Percentiles rank a stretch among this genome's conserved stretches.
Evolutionary conservation across 768 basidiomycete genomes (phyloP).

Genomic region (Crepidotus variabilis): DNA sequence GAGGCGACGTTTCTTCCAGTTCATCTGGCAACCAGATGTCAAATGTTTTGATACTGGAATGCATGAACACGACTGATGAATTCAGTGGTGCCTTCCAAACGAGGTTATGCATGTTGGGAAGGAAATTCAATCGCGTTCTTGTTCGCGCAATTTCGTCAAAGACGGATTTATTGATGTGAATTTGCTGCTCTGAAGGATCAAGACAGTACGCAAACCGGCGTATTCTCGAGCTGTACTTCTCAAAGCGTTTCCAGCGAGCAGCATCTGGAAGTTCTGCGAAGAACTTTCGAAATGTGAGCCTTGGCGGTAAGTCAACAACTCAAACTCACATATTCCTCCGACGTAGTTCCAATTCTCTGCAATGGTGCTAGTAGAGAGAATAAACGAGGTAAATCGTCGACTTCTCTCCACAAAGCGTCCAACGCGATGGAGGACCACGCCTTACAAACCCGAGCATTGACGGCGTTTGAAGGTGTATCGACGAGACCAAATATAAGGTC

Average conservation of each 20-base stretch:
- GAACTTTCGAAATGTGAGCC: slow-evolving; percentile 23
- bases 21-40: slow-evolving; percentile 21
- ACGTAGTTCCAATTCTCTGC: slow-evolving; percentile 3
- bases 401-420: slow-evolving; percentile 55
- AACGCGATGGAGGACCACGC: slow-evolving; percentile 56
- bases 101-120: slow-evolving; percentile 52
- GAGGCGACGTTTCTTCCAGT: slow-evolving; percentile 14
- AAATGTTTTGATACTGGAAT: slow-evolving; percentile 41
- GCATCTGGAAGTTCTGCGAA: slow-evolving; percentile 40
- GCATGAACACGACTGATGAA: slow-evolving; percentile 53
- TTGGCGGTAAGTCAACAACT: not conserved
- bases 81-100: slow-evolving; percentile 36
- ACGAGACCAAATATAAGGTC: slow-evolving; percentile 51
- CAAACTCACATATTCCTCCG: slow-evolving; percentile 25
- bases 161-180: slow-evolving; percentile 26
- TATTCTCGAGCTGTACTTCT: slow-evolving; percentile 50
- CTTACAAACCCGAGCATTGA: slow-evolving; percentile 53
- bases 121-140: slow-evolving; percentile 45
- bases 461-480: slow-evolving; percentile 34
- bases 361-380: slow-evolving; percentile 50
- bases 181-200: slow-evolving; percentile 7
- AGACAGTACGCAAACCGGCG: slow-evolving; percentile 29
- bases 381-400: slow-evolving; percentile 40
- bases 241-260: slow-evolving; percentile 52
- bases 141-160: slow-evolving; percentile 59